Base-by-base conservation (phyloP, 331 rosid genomes). In the Rosa hybrid region DNA sequence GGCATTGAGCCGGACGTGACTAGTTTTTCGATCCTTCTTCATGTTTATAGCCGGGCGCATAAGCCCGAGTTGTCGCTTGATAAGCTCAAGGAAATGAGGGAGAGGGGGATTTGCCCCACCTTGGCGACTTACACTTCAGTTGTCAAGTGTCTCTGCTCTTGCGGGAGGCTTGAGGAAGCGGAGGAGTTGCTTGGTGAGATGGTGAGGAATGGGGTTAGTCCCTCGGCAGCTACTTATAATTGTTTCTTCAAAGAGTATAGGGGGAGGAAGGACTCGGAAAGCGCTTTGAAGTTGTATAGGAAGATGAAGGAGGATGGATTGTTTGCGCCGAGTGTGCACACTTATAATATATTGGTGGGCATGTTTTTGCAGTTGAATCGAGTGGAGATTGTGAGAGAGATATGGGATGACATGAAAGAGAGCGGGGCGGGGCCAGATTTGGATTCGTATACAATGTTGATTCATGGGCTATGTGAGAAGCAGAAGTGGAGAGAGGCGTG, bases 1-100 rank as follows among this genome's bases (percentile, higher is more conserved):
- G 96, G 97, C 71, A 88, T 94, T 53, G 94, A 92, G 74, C 98
- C 98, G 0, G 98, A 94, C 81, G 94, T 90, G n/a, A 90, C 98
- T n/a, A 92, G 96, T 46, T 94, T 88, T 68, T 94, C 98, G 0
- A 90, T 85, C 1, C 90, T 90, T 60, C 91, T 94, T 82, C 98
- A 94, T 83, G 98, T 92, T 30, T 94, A 87, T 82, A 94, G 98
- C 74, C 88, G 98, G 11, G 97, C 94, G 0, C 98, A 92, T 80
- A 94, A 90, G 79, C 94, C 98, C 0, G 89, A 90, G 38, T 62
- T 94, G 67, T 78, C 90, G 0, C 85, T 94, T 48, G 98, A 94
- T 81, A 94, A 90, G 63, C 38, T 94, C 54, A 82, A 77, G 59
- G 68, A 77, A 85, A 94, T 94, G 98, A 85, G 79, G 77, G 94